Percentiles rank a stretch among this genome's conserved stretches.
Conservation (phyloP, 495 filamentous ascomycete species). For the Astrocystis sublimbata region DNA sequence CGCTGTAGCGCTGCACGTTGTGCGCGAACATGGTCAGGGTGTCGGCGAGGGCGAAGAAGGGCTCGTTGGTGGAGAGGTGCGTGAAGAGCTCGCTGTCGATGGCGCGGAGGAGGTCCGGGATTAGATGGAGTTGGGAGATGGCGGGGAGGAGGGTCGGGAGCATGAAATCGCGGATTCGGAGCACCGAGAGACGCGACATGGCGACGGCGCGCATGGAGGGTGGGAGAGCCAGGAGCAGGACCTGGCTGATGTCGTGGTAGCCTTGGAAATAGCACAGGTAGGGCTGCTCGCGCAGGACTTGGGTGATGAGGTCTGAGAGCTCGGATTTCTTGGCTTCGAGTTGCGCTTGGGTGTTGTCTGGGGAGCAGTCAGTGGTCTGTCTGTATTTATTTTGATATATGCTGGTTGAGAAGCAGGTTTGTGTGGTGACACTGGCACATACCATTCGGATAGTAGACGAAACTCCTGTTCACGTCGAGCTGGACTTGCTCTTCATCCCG, state of each 20-base stretch:
- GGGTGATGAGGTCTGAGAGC: conserved; percentile 72
- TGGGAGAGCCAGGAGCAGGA: conserved; percentile 82
- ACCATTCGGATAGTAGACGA: conserved; percentile 93
- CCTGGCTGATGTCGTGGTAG: conserved; percentile 97
- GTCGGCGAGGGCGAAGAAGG: conserved; percentile 88
- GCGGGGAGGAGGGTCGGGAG: conserved; percentile 83
- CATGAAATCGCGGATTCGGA: conserved; percentile 97
- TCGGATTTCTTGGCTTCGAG: conserved; percentile 66
- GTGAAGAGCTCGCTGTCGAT: conserved; percentile 65
- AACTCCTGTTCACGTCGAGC: conserved; percentile 92
- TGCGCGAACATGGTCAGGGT: conserved; percentile 95
- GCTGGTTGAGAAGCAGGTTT: conserved; percentile 18
- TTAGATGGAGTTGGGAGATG: conserved; percentile 75
- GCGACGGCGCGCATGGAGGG: conserved; percentile 49
- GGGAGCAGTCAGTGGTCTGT: conserved; percentile 6
- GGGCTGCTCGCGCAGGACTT: conserved; percentile 76
- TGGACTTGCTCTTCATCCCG: conserved; percentile 85
- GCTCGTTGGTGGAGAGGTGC: conserved; percentile 75
- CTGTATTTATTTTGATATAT: conserved; percentile 22
- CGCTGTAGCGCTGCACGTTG: conserved; percentile 85
- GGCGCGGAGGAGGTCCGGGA: conserved; percentile 74
- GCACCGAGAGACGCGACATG: conserved; percentile 76
- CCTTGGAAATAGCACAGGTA: conserved; percentile 96
- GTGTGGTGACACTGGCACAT: conserved; percentile 24
- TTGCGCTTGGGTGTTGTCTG: conserved; percentile 56